These are phyloP conservation scores for Metschnikowia similis DNA, from an alignment of 805 yeast genomes.

Conservation along the genomic window DNA sequence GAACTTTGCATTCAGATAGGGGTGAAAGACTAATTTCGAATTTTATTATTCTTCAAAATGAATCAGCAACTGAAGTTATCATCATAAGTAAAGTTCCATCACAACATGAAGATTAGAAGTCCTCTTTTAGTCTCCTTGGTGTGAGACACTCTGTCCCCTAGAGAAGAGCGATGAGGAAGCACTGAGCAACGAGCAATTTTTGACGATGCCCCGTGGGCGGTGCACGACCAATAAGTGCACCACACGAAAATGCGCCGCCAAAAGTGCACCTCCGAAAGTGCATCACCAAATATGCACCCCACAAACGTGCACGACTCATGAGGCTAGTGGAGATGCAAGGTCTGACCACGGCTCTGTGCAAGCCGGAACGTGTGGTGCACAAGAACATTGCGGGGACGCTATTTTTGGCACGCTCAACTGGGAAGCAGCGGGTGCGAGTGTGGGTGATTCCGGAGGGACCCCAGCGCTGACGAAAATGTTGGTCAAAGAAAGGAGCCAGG, in stretches of 20 bases:
- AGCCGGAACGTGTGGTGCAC: neutral
- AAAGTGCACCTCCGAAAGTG: too few relatives aligned
- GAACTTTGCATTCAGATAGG: constrained; percentile 20
- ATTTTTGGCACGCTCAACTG: too few relatives aligned
- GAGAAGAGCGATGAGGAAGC: neutral
- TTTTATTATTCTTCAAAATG: constrained; percentile 14
- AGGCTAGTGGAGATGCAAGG: too few relatives aligned
- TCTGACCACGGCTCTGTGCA: too few relatives aligned
- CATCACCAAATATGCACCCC: too few relatives aligned
- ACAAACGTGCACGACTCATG: neutral
- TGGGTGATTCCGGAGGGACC: neutral
- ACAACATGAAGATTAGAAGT: constrained; percentile 14
- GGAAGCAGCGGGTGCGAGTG: neutral
- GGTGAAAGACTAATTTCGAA: constrained; percentile 23
- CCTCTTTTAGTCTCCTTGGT: constrained; percentile 15
- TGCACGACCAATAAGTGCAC: neutral
- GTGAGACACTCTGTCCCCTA: neutral
- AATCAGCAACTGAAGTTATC: constrained; percentile 16
- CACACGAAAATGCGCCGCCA: too few relatives aligned
- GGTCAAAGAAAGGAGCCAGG: neutral
- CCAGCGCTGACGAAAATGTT: neutral
- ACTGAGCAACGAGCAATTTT: neutral
- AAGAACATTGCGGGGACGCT: neutral
- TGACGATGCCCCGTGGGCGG: neutral
- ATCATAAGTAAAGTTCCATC: constrained; percentile 14